Conservation (phyloP, 768 basidiomycete genomes). For the Terana coerulea region DNA sequence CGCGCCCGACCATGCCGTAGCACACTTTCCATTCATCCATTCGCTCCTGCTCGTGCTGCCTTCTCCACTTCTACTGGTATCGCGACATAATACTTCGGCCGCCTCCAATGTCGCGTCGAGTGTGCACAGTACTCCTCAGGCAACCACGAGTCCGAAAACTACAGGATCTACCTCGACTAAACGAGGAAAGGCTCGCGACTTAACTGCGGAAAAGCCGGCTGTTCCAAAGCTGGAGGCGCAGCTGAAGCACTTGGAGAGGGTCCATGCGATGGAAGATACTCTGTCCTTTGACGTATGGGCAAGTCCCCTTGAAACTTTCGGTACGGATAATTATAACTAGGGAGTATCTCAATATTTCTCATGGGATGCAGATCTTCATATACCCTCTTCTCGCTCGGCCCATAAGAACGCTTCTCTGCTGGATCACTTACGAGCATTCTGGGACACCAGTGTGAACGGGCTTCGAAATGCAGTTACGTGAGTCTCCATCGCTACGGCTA, state of each 20-base stretch:
- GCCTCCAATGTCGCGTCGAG: background rate
- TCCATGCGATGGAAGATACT: slow-evolving; percentile 3
- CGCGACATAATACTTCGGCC: background rate
- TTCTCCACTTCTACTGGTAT: background rate
- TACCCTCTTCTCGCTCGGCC: slow-evolving; percentile 16
- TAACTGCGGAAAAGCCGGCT: slow-evolving; percentile 1
- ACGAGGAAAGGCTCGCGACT: background rate
- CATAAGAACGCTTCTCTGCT: slow-evolving; percentile 14
- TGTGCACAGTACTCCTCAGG: background rate
- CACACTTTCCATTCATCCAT: background rate
- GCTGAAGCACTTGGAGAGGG: slow-evolving; percentile 11
- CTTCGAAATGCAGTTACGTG: slow-evolving; percentile 32
- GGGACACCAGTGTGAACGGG: slow-evolving; percentile 16
- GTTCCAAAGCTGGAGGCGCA: slow-evolving; percentile 6
- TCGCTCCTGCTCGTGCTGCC: background rate
- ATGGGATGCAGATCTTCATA: slow-evolving; percentile 17
- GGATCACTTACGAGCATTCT: slow-evolving; percentile 16
- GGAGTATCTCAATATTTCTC: background rate
- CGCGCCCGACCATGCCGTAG: slow-evolving; percentile 1
- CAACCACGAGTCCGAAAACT: background rate
- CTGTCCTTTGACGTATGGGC: slow-evolving; percentile 17
- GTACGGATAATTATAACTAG: slow-evolving; percentile 8
- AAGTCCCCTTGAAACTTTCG: slow-evolving; percentile 8
- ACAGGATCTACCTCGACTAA: background rate
- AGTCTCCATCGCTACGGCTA: background rate